A percentile compares a stretch with the other conserved stretches of the same genome.
Conservation (phyloP, 2,329 filamentous ascomycete species). For the Neoarthrinium moseri region DNA sequence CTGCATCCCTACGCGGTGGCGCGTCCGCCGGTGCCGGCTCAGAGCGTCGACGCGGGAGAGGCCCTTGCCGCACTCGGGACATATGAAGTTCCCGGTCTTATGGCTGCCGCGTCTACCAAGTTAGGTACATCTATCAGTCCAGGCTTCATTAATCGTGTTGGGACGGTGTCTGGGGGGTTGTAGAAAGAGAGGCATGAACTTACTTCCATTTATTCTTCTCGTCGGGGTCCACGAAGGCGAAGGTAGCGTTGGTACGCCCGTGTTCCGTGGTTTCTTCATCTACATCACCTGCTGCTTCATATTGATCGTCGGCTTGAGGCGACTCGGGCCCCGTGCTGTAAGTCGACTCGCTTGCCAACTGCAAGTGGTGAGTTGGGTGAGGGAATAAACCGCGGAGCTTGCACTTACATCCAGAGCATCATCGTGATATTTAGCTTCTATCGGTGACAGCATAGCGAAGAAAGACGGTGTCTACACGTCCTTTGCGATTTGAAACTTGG, state of each 20-base stretch:
- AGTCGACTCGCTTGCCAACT: too few species aligned
- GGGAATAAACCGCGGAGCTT: too few species aligned
- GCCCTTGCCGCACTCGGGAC: conserved; percentile 10
- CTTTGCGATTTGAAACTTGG: too few species aligned
- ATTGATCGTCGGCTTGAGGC: neutral
- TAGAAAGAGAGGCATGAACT: neutral
- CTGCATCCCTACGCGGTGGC: conserved; percentile 8
- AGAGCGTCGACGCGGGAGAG: conserved; percentile 7
- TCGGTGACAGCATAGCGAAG: too few species aligned
- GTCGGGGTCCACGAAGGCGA: conserved; percentile 2
- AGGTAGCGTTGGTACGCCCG: neutral
- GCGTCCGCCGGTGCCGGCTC: conserved; percentile 6
- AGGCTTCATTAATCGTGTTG: neutral
- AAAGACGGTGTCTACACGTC: too few species aligned
- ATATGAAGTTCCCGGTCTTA: conserved; percentile 1
- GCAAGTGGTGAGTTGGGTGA: too few species aligned
- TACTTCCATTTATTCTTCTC: conserved; percentile 5
- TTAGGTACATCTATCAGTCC: neutral
- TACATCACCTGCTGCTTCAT: neutral
- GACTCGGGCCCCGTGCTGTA: neutral
- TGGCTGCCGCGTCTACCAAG: neutral
- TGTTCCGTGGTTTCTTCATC: too few species aligned
- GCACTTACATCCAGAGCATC: too few species aligned
- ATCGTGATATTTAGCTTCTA: too few species aligned
- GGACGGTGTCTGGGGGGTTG: too few species aligned